A percentile compares a stretch with the other conserved stretches of the same genome.
Conservation (phyloP, 352 stramenopile genomes). For the Elongisporangium undulatum region DNA sequence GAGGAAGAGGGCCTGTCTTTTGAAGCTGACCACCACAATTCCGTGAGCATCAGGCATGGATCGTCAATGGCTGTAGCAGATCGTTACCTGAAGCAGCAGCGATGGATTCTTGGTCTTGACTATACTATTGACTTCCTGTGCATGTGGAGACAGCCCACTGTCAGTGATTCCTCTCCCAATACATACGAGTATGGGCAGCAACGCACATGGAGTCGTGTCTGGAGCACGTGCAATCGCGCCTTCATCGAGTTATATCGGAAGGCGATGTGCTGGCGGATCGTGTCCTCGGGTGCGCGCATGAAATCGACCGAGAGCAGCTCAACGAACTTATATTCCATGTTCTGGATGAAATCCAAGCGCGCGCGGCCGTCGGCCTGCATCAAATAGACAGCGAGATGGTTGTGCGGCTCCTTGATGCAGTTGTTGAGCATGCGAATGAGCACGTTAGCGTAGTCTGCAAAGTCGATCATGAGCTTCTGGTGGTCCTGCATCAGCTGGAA, state of each 20-base stretch:
- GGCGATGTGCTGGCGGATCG: constrained; percentile 90
- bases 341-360: constrained; percentile 93
- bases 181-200: background rate
- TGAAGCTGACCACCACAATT: constrained; percentile 35
- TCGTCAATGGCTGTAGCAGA: background rate
- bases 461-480: constrained; percentile 96
- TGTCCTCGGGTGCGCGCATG: constrained; percentile 83
- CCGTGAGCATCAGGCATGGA: background rate
- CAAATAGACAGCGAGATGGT: constrained; percentile 91
- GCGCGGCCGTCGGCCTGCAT: constrained; percentile 90
- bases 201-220: constrained; percentile 85
- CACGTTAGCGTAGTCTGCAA: constrained; percentile 92
- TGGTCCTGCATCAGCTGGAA: constrained; percentile 92
- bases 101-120: constrained; percentile 95
- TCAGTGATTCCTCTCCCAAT: background rate
- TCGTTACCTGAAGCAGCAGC: constrained; percentile 86
- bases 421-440: constrained; percentile 95
- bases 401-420: constrained; percentile 94
- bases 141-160: background rate
- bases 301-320: constrained; percentile 92
- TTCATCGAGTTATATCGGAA: constrained; percentile 96
- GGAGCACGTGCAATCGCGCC: constrained; percentile 85
- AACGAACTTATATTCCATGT: constrained; percentile 97
- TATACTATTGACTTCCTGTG: constrained; percentile 91
- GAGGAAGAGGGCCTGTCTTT: constrained; percentile 38